Base-by-base conservation (phyloP, 306 rosid species). In the Quercus dentata region DNA sequence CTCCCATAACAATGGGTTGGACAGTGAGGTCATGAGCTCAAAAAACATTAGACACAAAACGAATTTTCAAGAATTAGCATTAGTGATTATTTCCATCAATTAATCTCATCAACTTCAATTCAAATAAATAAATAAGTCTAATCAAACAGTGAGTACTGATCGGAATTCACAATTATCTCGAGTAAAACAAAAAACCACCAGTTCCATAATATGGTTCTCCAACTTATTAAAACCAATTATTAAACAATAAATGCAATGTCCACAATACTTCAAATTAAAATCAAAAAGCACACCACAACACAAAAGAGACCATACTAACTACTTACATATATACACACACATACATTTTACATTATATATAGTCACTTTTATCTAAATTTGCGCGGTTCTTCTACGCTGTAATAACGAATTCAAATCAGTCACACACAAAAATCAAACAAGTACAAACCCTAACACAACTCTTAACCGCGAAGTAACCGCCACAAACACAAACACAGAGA, bases 351-450 rank as follows among this genome's bases (percentile, higher is more conserved):
- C n/a, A 30, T 18, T 14, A 64, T 20, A 14, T 15, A 14, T 20
- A 41, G 0, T 41, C 46, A 41, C 30, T 25, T 21, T 1, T 31
- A n/a, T 64, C 46, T 17, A 64, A 64, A 31, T n/a, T 30, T 5
- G 2, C 67, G 15, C 1, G 0, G 19, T 64, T 17, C 71, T 31
- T 31, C 33, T 25, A 27, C 46, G 46, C 4, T 25, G 15, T 61
- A 10, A 59, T 59, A 11, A 25, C 21, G 23, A 59, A 62, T 76
- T 61, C n/a, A 76, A 71, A 59, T 62, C 74, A 81, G 12, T 31
- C n/a, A 28, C 23, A 35, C 46, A 41, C 0, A 49, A 70, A n/a
- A 79, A 14, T 8, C 46, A 41, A 41, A 41, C 0, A 41, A 41
- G 46, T 41, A 41, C 46, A 41, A 41, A 41, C 46, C 46, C 46